Evolutionary conservation across 116 monocot species (phyloP).

Genomic region (Papilionanthe hybrid): DNA sequence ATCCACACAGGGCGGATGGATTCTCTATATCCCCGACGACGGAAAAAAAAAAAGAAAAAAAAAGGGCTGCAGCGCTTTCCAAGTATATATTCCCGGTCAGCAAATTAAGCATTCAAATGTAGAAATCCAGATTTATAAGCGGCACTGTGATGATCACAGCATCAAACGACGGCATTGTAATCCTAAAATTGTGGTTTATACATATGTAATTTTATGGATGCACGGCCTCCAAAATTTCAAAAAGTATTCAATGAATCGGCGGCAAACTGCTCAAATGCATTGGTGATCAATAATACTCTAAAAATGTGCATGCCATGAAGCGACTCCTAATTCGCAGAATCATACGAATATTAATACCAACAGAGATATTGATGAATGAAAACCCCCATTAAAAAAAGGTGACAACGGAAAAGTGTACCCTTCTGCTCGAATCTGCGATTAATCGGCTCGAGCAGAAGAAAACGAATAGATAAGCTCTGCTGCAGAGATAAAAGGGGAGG

Average conservation of each 20-base stretch:
- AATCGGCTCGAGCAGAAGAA: neutral
- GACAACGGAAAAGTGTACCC: neutral
- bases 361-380: neutral
- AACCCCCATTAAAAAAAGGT: neutral
- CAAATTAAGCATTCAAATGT: neutral
- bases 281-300: no score
- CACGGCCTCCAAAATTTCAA: constrained; percentile 3
- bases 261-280: neutral
- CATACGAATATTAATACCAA: neutral
- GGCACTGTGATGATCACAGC: neutral
- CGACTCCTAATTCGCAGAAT: neutral
- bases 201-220: neutral
- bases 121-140: neutral
- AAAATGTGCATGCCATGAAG: neutral
- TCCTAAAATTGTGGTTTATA: neutral
- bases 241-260: neutral
- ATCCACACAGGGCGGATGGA: neutral
- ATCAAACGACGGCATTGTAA: neutral
- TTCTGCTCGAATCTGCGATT: neutral
- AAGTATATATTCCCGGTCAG: neutral
- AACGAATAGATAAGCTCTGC: neutral
- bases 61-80: no score
- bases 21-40: neutral
- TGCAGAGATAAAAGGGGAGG: no score
- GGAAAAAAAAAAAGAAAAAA: no score